Conservation (phyloP, 176 grass and related monocot species). For the Secale cereale region DNA sequence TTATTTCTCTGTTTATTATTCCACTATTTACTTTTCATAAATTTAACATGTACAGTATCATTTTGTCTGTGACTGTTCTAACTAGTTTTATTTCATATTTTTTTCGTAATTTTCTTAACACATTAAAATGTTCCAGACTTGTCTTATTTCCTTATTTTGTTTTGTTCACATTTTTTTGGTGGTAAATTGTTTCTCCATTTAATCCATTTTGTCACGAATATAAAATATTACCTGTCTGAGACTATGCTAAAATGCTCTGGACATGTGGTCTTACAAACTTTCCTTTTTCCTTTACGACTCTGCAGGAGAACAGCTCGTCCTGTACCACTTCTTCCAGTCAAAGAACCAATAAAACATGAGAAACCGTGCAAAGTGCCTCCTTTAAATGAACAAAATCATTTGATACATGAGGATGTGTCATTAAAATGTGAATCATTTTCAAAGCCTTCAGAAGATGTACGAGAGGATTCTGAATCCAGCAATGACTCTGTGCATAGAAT, state of each 20-base stretch:
- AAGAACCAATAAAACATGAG: slow-evolving; percentile 37
- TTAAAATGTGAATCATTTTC: slow-evolving; percentile 26
- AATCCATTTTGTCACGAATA: not conserved
- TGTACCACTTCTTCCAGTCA: slow-evolving; percentile 44
- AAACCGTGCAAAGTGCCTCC: slow-evolving; percentile 22
- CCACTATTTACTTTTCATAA: not conserved
- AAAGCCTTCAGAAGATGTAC: slow-evolving; percentile 23
- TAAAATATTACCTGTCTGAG: slow-evolving; percentile 6
- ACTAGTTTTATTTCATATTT: no score
- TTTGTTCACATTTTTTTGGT: not conserved
- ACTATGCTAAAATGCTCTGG: slow-evolving; percentile 4
- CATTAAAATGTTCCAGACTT: not conserved
- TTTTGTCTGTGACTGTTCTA: not conserved
- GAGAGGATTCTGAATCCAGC: slow-evolving; percentile 29
- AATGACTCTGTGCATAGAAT: slow-evolving; percentile 23
- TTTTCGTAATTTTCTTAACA: not conserved
- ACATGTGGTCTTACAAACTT: slow-evolving; percentile 12
- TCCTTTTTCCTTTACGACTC: not conserved
- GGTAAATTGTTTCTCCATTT: slow-evolving; percentile 11
- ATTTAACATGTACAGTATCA: slow-evolving; percentile 2
- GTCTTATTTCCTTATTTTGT: slow-evolving; percentile 3
- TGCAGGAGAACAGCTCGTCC: slow-evolving; percentile 54
- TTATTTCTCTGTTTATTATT: slow-evolving; percentile 5
- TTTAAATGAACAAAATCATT: slow-evolving; percentile 31
- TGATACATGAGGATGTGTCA: slow-evolving; percentile 11